Base-by-base conservation (phyloP, 768 basidiomycete species). In the Pisolithus microcarpus region DNA sequence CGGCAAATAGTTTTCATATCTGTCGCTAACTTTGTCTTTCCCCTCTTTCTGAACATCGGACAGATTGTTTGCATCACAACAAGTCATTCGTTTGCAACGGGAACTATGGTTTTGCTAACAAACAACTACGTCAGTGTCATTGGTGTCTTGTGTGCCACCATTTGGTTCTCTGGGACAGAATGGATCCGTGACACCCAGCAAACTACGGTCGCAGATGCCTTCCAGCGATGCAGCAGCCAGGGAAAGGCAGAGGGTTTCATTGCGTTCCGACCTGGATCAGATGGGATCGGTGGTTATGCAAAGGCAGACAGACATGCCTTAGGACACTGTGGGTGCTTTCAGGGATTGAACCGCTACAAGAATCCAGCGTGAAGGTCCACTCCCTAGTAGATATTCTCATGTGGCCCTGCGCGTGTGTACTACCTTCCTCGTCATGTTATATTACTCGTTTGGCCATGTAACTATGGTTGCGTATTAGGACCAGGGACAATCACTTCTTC, bases 21-120 rank as follows among this genome's bases (percentile, higher is more conserved):
- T 0, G 48, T 64, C 9, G 60, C 66, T 1, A 72, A 71, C 53
- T 72, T 72, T 56, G 61, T 72, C 37, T 66, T 72, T 52, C 72
- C 72, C 16, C 60, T 64, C 16, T 49, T 71, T 21, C 60, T 71
- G 4, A 65, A 61, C 55, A 52, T 72, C 39, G 63, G 58, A 15
- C 65, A 69, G 40, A 58, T 72, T 48, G 55, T 68, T 23, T 50
- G 65, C 10, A 62, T 62, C 40, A 46, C 38, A 3, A 51, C 50
- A 18, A 43, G 36, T 30, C 38, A 24, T 6, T 51, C 50, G 4
- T 45, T 19, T 23, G 30, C 34, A 2, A 30, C 36, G 26, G 50
- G 44, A 13, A 46, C 50, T 4, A 46, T 46, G 44, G 15, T 51
- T 23, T 5, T 51, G 43, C 56, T 61, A 24, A 57, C 61, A 31